Conservation (phyloP, 768 basidiomycete species). For the Boletellus ananas region DNA sequence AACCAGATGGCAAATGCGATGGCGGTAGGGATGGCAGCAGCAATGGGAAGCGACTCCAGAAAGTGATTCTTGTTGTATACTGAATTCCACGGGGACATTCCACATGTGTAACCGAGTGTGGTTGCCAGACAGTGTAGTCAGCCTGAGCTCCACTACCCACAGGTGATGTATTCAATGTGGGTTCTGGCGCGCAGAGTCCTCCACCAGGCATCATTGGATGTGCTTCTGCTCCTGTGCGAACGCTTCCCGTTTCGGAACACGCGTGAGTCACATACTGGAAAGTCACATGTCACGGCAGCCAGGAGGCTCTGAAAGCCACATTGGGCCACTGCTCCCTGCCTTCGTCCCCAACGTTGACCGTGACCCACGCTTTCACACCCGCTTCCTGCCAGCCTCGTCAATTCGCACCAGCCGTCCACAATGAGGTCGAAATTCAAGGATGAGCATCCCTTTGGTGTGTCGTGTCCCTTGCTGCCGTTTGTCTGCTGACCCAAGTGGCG, state of each 20-base stretch:
- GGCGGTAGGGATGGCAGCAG: slow-evolving; percentile 68
- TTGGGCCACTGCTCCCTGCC: slow-evolving; percentile 20
- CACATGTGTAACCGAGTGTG: too few relatives aligned
- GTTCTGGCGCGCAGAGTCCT: too few relatives aligned
- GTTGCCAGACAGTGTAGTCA: too few relatives aligned
- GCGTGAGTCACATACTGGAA: slow-evolving; percentile 22
- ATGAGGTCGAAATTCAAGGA: slow-evolving; percentile 99
- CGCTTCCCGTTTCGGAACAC: slow-evolving; percentile 15
- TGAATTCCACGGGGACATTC: too few relatives aligned
- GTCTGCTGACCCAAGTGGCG: slow-evolving; percentile 24
- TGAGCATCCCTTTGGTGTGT: slow-evolving; percentile 93
- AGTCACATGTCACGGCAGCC: slow-evolving; percentile 32
- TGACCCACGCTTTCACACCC: slow-evolving; percentile 11
- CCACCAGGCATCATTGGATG: too few relatives aligned
- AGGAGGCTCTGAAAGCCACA: slow-evolving; percentile 31
- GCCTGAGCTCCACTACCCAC: too few relatives aligned
- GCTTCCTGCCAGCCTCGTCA: slow-evolving; percentile 5
- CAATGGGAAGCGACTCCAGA: slow-evolving; percentile 43
- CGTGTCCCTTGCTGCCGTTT: slow-evolving; percentile 29
- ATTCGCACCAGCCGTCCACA: slow-evolving; percentile 14
- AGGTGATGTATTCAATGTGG: too few relatives aligned
- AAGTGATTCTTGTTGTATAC: slow-evolving; percentile 6
- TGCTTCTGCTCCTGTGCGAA: not conserved
- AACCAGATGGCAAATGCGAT: slow-evolving; percentile 57
- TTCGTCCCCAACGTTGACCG: slow-evolving; percentile 27